These are phyloP conservation scores for Gentiana macrophylla DNA, from an alignment of 257 asterid species.

Conservation along the genomic window DNA sequence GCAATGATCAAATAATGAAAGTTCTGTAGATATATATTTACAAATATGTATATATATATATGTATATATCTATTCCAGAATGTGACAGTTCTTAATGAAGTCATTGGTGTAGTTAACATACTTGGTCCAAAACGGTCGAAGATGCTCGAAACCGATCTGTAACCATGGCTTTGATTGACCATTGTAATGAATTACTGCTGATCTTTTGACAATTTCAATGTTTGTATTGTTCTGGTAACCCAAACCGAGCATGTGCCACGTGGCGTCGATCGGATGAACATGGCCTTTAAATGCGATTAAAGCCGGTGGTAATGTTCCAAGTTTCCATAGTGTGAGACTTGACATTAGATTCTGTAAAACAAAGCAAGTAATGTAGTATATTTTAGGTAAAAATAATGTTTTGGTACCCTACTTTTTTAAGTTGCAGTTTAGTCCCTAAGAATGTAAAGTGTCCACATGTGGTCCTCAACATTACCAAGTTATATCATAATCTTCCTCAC, in stretches of 20 bases:
- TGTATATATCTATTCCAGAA: slow-evolving; percentile 50
- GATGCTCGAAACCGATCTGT: slow-evolving; percentile 94
- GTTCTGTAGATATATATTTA: slow-evolving; percentile 13
- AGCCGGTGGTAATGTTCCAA: slow-evolving; percentile 97
- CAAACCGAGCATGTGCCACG: slow-evolving; percentile 99
- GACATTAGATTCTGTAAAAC: slow-evolving; percentile 79
- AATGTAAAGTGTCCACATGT: no score
- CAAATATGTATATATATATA: slow-evolving; percentile 7
- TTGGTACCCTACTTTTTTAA: neutral
- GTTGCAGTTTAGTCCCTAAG: no score
- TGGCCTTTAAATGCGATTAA: slow-evolving; percentile 83
- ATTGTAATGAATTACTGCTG: slow-evolving; percentile 92
- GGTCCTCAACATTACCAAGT: no score
- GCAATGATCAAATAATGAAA: slow-evolving; percentile 14
- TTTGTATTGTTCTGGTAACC: slow-evolving; percentile 83
- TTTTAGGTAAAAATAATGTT: neutral
- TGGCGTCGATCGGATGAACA: slow-evolving; percentile 73
- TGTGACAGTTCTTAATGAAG: slow-evolving; percentile 77
- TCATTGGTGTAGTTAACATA: slow-evolving; percentile 81
- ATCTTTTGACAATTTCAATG: slow-evolving; percentile 56
- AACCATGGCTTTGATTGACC: slow-evolving; percentile 97
- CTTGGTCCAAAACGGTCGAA: slow-evolving; percentile 93
- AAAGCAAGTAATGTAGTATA: neutral
- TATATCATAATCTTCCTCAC: no score
- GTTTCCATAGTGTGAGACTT: slow-evolving; percentile 84